Conservation (phyloP, 306 rosid genomes). For the Pterocarpus macrocarpus region DNA sequence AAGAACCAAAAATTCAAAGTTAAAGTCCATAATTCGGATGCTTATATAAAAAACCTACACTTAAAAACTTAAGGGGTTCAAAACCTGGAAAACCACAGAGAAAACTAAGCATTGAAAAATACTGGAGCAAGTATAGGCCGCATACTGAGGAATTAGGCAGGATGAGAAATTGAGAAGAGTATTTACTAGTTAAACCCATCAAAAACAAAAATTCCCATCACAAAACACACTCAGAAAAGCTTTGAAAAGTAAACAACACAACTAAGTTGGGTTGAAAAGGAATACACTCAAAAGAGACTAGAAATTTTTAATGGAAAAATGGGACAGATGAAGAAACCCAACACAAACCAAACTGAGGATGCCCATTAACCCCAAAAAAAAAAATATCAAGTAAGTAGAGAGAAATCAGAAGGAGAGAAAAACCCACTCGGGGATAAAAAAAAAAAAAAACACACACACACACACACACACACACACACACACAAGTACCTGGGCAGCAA, state of each 20-base stretch:
- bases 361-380: constrained; percentile 2
- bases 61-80: background rate
- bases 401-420: background rate
- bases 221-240: background rate
- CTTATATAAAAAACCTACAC: background rate
- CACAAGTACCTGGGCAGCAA: constrained; percentile 72
- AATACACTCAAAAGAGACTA: background rate
- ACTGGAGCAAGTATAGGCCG: background rate
- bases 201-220: no score
- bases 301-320: background rate
- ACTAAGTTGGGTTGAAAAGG: background rate
- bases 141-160: background rate
- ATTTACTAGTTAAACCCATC: background rate
- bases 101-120: background rate
- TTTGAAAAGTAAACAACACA: background rate
- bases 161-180: background rate
- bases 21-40: constrained; percentile 20
- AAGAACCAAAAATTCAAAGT: constrained; percentile 20
- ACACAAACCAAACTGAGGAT: background rate
- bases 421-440: background rate
- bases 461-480: background rate
- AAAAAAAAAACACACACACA: background rate
- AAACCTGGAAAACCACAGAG: constrained; percentile 6
- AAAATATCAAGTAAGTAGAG: no score
- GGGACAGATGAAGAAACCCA: constrained; percentile 11